Percentiles rank a stretch among this genome's conserved stretches.
phyloP scores from a whole-genome alignment of 371 early-diverging fungal genomes.

The Synchytrium microbalum region DNA sequence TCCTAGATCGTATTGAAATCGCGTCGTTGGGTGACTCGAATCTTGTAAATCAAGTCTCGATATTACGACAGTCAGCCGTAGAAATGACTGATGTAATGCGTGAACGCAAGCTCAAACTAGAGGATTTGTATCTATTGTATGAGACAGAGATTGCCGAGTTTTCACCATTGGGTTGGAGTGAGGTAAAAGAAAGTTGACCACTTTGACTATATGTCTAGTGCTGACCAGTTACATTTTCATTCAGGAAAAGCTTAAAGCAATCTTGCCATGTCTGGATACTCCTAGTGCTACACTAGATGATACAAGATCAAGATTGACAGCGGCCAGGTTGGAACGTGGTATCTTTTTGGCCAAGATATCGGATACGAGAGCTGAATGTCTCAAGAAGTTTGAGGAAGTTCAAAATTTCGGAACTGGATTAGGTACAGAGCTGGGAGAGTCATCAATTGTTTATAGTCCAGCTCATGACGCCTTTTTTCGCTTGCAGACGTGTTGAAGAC shows the following conservation, averaged over 20 bases:
- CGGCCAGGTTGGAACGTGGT: not conserved
- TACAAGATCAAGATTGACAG: not conserved
- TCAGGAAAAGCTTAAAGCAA: not conserved
- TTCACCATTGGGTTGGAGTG: not conserved
- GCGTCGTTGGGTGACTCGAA: not conserved
- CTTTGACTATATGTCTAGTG: too few species aligned
- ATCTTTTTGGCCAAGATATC: not conserved
- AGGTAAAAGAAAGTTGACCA: too few species aligned
- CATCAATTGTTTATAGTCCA: not conserved
- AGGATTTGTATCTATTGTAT: not conserved
- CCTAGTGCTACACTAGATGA: not conserved
- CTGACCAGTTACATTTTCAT: too few species aligned
- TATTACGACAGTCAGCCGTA: conserved; percentile 1
- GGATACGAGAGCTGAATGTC: conserved; percentile 1
- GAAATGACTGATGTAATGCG: not conserved
- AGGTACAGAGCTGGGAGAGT: not conserved
- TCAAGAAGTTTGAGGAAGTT: not conserved
- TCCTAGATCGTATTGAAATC: not conserved
- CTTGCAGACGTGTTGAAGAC: not conserved
- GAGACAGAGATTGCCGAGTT: conserved; percentile 2
- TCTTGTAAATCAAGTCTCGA: not conserved
- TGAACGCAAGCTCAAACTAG: not conserved
- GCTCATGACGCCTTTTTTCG: too few species aligned
- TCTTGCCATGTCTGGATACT: not conserved
- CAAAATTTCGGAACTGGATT: not conserved